Evolutionary conservation across 805 yeast species (phyloP), one percentile per base, ranked within the genome.

Genomic region (Starmerella cellae): DNA sequence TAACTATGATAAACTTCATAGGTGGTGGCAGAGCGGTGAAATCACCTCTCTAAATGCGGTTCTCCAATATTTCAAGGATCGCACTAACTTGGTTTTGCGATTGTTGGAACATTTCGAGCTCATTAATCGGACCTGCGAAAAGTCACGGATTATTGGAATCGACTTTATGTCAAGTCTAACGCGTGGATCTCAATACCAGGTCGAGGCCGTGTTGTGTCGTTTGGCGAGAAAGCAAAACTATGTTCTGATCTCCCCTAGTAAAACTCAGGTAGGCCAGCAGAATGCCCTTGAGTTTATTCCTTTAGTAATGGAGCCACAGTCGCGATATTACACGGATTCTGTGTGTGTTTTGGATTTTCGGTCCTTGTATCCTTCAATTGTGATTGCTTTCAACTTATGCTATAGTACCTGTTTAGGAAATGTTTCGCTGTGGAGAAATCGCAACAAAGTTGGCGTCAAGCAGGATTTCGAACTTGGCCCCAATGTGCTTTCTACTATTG

Each of bases 161-260:
- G 97, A 91, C 53, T 91, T 85, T 57, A 71, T 77, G 55, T 83
- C 96, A 2, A 83, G 85, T 8, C 74, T 81, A 46, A 80, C 82
- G 39, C 60, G 98, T 45, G 98, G 98, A 0, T 88, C 97, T 0
- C 98, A 91, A 56, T 91, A 69, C 57, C 87, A 83, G 56, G 95
- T 91, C 2, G 98, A 91, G 56, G 82, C 96, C 1, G 69, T 87
- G 30, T 61, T 91, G 49, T 61, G 74, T 3, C 62, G 98, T 41
- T 60, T 91, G 17, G 73, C 91, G 21, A 83, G 84, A 52, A 66
- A 75, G 2, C 94, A 85, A 55, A 80, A 80, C 55, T 74, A 69
- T 40, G 58, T 88, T 33, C 56, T 85, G 42, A 62, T 78, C 5
- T 81, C 95, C 0, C 95, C 98, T 0, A 75, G 82, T 23, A 79